Evolutionary conservation across 1,284 basidiomycete species (phyloP).

Genomic region (Leucocoprinus gongylophorus): DNA sequence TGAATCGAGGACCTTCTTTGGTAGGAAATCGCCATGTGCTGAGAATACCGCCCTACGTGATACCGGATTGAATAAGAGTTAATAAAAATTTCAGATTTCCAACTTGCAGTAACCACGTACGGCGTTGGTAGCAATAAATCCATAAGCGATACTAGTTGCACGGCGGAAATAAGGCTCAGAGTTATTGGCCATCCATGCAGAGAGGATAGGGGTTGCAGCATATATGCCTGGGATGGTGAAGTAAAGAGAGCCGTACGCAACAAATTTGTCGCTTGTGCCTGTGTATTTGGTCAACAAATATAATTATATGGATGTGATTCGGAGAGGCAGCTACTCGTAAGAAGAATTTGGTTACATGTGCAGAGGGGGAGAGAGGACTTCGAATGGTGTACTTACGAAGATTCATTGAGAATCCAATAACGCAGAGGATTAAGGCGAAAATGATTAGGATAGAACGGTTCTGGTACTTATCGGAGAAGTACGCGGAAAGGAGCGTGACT

Average conservation of each 20-base stretch:
- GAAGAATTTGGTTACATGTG: not conserved
- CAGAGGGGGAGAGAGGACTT: not conserved
- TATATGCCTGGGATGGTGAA: conserved; percentile 25
- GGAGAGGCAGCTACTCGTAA: not conserved
- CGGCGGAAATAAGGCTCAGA: conserved; percentile 42
- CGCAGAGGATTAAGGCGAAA: conserved; percentile 19
- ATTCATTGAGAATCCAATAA: conserved; percentile 23
- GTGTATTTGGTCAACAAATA: not conserved
- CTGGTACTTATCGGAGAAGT: conserved; percentile 26
- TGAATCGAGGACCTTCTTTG: conserved; percentile 31
- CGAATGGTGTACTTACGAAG: conserved; percentile 14
- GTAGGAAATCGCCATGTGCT: conserved; percentile 36
- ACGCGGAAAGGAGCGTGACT: conserved; percentile 24
- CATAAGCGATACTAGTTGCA: conserved; percentile 44
- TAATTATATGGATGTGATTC: not conserved
- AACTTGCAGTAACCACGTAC: conserved; percentile 33
- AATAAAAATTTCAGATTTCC: not conserved
- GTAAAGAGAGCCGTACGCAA: conserved; percentile 25
- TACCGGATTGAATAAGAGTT: not conserved
- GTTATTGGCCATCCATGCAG: conserved; percentile 41
- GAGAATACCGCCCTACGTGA: conserved; percentile 31
- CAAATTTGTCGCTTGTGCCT: conserved; percentile 23
- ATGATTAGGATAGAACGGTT: conserved; percentile 22
- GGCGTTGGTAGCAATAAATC: conserved; percentile 42
- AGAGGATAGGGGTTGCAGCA: conserved; percentile 19